Evolutionary conservation across 495 filamentous ascomycete species (phyloP).

Genomic region (Hypomontagnella submonticulosa): DNA sequence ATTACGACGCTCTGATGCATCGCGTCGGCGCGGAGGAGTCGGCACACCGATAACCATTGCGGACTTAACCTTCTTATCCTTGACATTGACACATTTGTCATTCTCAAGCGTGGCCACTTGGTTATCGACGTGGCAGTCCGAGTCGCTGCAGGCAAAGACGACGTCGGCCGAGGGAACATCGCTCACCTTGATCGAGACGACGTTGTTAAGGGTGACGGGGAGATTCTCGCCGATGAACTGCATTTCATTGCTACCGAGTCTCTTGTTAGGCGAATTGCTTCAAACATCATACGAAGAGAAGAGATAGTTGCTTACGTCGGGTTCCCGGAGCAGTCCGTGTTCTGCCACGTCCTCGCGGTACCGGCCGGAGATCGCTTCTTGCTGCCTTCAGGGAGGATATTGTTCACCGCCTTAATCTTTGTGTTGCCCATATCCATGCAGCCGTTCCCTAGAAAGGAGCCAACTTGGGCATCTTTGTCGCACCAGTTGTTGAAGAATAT

Average conservation of each 20-base stretch:
- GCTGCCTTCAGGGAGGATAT: constrained; percentile 20
- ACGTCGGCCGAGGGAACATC: constrained; percentile 17
- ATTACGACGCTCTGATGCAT: constrained; percentile 3
- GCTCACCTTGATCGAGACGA: constrained; percentile 24
- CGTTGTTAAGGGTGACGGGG: constrained; percentile 18
- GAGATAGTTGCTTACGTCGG: constrained; percentile 9
- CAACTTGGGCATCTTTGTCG: constrained; percentile 8
- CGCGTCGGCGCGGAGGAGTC: constrained; percentile 2
- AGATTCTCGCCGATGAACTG: constrained; percentile 12
- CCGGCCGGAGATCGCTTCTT: constrained; percentile 19
- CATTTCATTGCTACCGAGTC: neutral
- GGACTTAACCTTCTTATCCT: constrained; percentile 23
- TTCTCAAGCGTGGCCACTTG: constrained; percentile 24
- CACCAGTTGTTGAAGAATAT: constrained; percentile 32
- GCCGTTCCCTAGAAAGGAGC: constrained; percentile 11
- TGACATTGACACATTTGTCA: constrained; percentile 22
- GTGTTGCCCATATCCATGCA: constrained; percentile 20
- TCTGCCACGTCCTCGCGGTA: constrained; percentile 19
- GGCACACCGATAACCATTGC: constrained; percentile 31
- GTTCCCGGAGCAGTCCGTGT: constrained; percentile 25
- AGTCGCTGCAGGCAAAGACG: constrained; percentile 26
- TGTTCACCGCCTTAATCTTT: constrained; percentile 19
- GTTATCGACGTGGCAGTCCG: constrained; percentile 29
- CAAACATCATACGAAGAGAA: neutral
- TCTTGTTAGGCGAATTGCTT: neutral